A percentile compares a stretch with the other conserved stretches of the same genome.
These are phyloP conservation scores for Grosmannia huntii DNA, from an alignment of 2,329 filamentous ascomycete genomes.

Conservation along the genomic window DNA sequence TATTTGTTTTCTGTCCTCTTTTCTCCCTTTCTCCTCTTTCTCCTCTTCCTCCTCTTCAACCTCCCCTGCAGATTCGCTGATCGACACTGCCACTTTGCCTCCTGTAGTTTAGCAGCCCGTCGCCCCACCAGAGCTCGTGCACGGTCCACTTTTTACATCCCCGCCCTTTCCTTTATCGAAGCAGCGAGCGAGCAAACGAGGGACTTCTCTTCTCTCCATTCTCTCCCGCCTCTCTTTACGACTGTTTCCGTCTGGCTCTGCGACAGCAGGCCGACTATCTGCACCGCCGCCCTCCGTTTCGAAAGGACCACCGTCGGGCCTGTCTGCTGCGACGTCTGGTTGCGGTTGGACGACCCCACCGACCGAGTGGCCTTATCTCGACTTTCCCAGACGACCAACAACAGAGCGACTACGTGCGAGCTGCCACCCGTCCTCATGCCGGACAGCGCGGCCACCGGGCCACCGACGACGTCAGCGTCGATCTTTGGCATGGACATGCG, in stretches of 20 bases:
- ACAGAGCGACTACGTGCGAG: neutral
- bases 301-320: neutral
- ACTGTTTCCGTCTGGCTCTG: neutral
- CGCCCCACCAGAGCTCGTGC: neutral
- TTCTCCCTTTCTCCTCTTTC: neutral
- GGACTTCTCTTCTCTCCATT: neutral
- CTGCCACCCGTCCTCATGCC: too few species aligned
- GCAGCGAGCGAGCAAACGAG: neutral
- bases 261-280: neutral
- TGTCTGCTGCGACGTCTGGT: neutral
- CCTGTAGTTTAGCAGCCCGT: neutral
- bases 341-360: neutral
- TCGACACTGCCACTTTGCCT: neutral
- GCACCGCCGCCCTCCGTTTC: too few species aligned
- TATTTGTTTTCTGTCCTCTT: too few species aligned
- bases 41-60: too few species aligned
- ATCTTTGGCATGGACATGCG: conserved; percentile 10
- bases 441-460: neutral
- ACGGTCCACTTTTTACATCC: neutral
- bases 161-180: neutral
- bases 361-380: neutral
- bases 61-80: neutral
- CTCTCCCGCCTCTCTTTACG: neutral
- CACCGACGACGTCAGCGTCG: conserved; percentile 2
- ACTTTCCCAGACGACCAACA: neutral